These are phyloP conservation scores for Tuber indicum DNA, from an alignment of 495 filamentous ascomycete species.

Conservation along the genomic window DNA sequence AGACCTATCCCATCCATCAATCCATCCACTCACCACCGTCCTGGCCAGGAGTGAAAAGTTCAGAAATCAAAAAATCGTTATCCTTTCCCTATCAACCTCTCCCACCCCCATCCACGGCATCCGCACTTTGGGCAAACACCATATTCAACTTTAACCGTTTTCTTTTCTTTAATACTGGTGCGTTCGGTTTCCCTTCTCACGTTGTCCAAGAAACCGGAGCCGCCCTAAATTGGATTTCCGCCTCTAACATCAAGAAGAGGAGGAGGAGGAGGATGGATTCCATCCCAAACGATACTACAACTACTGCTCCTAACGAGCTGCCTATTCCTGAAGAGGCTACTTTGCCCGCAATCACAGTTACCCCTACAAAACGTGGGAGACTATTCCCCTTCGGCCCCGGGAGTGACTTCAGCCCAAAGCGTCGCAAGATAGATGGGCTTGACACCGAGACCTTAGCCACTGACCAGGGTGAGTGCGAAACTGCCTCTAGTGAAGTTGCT, in stretches of 20 bases:
- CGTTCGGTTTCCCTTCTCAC: background rate
- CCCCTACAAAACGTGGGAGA: conserved; percentile 13
- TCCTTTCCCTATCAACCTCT: background rate
- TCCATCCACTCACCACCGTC: background rate
- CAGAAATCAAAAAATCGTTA: background rate
- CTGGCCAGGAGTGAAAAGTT: background rate
- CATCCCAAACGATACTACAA: background rate
- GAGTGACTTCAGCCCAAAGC: conserved; percentile 29
- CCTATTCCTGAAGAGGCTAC: conserved; percentile 2
- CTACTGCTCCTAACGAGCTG: background rate
- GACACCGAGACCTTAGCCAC: conserved; percentile 43
- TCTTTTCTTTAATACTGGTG: background rate
- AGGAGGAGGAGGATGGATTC: background rate
- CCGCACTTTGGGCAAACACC: background rate
- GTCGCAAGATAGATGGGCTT: conserved; percentile 38
- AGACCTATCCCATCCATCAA: background rate
- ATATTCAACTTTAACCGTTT: background rate
- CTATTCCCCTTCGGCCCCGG: conserved; percentile 33
- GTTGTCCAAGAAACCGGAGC: background rate
- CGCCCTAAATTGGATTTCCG: background rate
- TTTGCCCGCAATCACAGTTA: background rate
- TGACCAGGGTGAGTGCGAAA: conserved; percentile 53
- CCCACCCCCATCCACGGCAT: background rate
- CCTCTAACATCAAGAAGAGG: background rate
- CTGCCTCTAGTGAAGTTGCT: conserved; percentile 53